Base-by-base conservation (phyloP, 164 flowering plant genomes). In the Paratinospora sagittata region DNA sequence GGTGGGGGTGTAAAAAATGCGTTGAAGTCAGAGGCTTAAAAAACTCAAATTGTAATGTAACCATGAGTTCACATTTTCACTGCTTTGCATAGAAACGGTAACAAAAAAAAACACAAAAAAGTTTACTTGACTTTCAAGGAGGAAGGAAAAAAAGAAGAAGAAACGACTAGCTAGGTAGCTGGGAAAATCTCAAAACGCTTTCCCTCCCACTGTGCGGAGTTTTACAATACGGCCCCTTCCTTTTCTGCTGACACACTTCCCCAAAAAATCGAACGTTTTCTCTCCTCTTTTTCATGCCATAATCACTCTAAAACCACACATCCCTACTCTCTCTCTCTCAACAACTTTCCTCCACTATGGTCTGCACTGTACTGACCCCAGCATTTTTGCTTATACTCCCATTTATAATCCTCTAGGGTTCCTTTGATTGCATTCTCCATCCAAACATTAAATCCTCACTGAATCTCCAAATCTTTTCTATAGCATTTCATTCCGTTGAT, bases 221-320 rank as follows among this genome's bases (percentile, higher is more conserved):
- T 19, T 19, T 21, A 17, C n/a, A 16, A 2, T 6, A 52, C 16
- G 16, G 21, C 7, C 21, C 19, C 6, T 52, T 16, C 16, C 21
- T 16, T 6, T 16, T 6, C 14, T 16, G 14, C 49, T 14, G 6
- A 21, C 58, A 52, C 58, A 52, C 16, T 52, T 52, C 58, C 49
- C 58, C 55, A 52, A 24, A 57, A 73, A 67, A 37, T 57, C 70
- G 63, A 73, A 67, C 66, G 70, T 73, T 67, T 66, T 61, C 13
- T 1, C 57, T 55, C 65, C 63, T 66, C 64, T 45, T 58, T 45
- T 27, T 63, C 24, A n/a, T n/a, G n/a, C n/a, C n/a, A n/a, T n/a
- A n/a, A n/a, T n/a, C n/a, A 23, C 72, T 17, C 30, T 37, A n/a
- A n/a, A n/a, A n/a, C 30, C 70, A 52, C 76, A 67, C 52, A 17